phyloP scores from a whole-genome alignment of 495 filamentous ascomycete genomes.

The Alectoria sarmentosa region DNA sequence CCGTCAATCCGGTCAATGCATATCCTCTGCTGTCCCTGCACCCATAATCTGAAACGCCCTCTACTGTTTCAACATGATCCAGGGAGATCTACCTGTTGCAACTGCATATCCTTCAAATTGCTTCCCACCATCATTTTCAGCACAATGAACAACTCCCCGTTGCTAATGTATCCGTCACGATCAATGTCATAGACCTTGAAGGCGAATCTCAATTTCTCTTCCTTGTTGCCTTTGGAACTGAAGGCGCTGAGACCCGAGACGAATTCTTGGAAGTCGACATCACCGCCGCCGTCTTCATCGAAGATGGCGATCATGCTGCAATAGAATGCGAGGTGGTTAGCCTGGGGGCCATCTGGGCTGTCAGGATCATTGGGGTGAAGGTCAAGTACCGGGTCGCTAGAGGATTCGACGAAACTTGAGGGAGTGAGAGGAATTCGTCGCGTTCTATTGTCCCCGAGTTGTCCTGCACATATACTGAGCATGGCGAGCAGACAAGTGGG shows the following conservation, averaged over 20 bases:
- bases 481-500: neutral
- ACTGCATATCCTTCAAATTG: conserved; percentile 97
- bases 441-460: conserved; percentile 97
- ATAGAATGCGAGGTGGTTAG: conserved; percentile 1
- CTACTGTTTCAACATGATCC: neutral
- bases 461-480: conserved; percentile 50
- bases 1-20: neutral
- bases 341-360: neutral
- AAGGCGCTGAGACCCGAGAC: conserved; percentile 93
- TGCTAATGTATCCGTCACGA: conserved; percentile 96
- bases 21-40: neutral
- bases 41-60: neutral
- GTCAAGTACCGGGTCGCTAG: conserved; percentile 73
- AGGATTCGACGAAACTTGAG: conserved; percentile 96
- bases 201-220: conserved; percentile 94
- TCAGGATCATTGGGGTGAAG: neutral
- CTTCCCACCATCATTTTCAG: conserved; percentile 99
- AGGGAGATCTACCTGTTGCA: conserved; percentile 62
- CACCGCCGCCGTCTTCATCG: conserved; percentile 95
- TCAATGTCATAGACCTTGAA: conserved; percentile 99
- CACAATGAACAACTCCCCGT: conserved; percentile 98
- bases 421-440: conserved; percentile 94
- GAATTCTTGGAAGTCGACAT: conserved; percentile 99
- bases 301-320: conserved; percentile 97
- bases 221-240: conserved; percentile 96